Evolutionary conservation across 2,329 filamentous ascomycete genomes (phyloP).

Genomic region (Nemania sp.): DNA sequence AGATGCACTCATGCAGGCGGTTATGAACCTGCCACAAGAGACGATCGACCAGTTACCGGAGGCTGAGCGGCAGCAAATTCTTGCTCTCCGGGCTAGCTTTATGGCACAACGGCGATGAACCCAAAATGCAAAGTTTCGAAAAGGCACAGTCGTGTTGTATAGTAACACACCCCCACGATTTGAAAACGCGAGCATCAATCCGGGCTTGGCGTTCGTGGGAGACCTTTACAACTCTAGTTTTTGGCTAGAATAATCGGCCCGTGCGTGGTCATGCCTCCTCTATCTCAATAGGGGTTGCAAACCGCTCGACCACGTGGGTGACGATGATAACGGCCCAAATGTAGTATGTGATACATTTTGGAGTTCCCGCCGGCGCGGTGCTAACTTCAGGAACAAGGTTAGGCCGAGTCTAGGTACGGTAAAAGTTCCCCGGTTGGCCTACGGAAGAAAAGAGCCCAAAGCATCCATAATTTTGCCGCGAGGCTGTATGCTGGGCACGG

Average conservation of each 20-base stretch:
- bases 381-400: conserved; percentile 2
- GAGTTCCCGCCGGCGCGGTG: background rate
- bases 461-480: background rate
- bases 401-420: conserved; percentile 1
- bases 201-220: background rate
- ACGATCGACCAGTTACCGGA: conserved; percentile 80
- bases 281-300: background rate
- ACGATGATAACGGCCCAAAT: background rate
- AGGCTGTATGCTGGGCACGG: background rate
- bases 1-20: conserved; percentile 76
- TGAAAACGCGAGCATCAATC: background rate
- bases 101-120: conserved; percentile 27
- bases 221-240: background rate
- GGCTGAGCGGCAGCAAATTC: conserved; percentile 76
- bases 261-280: background rate
- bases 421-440: background rate
- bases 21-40: conserved; percentile 78
- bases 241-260: background rate
- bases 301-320: background rate
- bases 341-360: conserved; percentile 2
- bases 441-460: background rate
- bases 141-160: background rate
- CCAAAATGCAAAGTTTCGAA: background rate
- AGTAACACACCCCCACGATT: background rate
- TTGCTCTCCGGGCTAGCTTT: conserved; percentile 72